Conservation (phyloP, 768 basidiomycete genomes). For the Trametopsis cervina region DNA sequence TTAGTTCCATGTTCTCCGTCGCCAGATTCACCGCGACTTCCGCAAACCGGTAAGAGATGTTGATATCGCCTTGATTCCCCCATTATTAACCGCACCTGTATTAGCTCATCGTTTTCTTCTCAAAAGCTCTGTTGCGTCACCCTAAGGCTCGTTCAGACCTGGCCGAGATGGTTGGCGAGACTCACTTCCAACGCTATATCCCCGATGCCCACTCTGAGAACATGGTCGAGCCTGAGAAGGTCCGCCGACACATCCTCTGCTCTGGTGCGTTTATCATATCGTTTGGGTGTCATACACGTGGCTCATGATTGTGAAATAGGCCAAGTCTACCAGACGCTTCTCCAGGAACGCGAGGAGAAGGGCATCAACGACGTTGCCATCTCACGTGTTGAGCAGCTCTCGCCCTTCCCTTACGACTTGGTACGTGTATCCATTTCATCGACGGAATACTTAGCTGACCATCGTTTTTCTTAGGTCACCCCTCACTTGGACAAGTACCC, state of each 20-base stretch:
- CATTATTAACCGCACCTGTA: neutral
- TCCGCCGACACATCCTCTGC: constrained; percentile 90
- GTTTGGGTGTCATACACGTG: no score
- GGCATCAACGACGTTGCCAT: constrained; percentile 93
- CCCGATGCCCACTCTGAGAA: constrained; percentile 72
- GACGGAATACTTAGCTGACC: constrained; percentile 2
- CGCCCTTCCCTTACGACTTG: constrained; percentile 95
- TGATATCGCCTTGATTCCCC: neutral
- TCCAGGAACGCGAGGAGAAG: constrained; percentile 85
- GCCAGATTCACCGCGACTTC: constrained; percentile 97
- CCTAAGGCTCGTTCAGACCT: constrained; percentile 85
- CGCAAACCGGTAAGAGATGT: constrained; percentile 72
- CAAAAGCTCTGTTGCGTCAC: constrained; percentile 92
- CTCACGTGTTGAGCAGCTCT: constrained; percentile 90
- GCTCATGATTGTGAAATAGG: constrained; percentile 37
- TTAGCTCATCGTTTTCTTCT: constrained; percentile 92
- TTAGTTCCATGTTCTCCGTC: constrained; percentile 93
- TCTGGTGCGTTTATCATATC: neutral
- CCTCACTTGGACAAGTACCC: constrained; percentile 96
- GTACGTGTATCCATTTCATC: constrained; percentile 34
- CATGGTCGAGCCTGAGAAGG: constrained; percentile 74
- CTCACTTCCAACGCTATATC: constrained; percentile 89
- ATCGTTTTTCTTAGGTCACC: constrained; percentile 50
- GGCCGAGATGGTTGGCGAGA: constrained; percentile 84
- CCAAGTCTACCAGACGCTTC: constrained; percentile 88